These are phyloP conservation scores for Monosporascus sp. DNA, from an alignment of 2,329 filamentous ascomycete species.

Conservation along the genomic window DNA sequence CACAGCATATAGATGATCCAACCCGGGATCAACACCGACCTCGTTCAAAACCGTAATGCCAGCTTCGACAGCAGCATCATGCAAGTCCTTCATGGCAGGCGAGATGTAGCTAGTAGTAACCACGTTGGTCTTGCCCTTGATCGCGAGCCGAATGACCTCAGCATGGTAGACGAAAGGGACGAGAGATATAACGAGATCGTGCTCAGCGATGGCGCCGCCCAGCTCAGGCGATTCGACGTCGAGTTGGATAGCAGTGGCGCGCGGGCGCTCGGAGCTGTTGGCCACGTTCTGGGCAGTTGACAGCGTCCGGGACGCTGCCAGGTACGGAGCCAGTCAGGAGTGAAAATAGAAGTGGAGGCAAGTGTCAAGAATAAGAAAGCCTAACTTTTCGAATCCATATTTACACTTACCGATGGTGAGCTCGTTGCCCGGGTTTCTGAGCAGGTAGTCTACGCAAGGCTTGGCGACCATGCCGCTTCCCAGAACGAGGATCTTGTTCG, in stretches of 20 bases:
- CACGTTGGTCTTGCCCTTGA: constrained; percentile 64
- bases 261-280: background rate
- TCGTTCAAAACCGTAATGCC: constrained; percentile 72
- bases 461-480: too few species aligned
- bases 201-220: constrained; percentile 6
- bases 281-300: background rate
- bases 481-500: too few species aligned
- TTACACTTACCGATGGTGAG: constrained; percentile 11
- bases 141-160: constrained; percentile 60
- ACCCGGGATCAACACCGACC: constrained; percentile 57
- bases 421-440: constrained; percentile 6
- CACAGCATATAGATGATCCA: constrained; percentile 55
- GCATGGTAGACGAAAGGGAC: constrained; percentile 20
- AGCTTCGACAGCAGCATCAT: constrained; percentile 55
- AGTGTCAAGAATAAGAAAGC: background rate
- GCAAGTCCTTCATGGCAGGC: constrained; percentile 62
- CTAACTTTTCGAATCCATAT: background rate
- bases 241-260: background rate
- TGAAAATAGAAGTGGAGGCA: too few species aligned
- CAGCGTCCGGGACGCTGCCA: background rate
- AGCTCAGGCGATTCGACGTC: constrained; percentile 7
- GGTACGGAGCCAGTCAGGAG: background rate
- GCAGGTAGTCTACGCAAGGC: background rate
- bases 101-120: constrained; percentile 73
- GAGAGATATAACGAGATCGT: constrained; percentile 19